Base-by-base conservation (phyloP, 1,139 yeast genomes). In the Sugiyamaella grinbergsii region DNA sequence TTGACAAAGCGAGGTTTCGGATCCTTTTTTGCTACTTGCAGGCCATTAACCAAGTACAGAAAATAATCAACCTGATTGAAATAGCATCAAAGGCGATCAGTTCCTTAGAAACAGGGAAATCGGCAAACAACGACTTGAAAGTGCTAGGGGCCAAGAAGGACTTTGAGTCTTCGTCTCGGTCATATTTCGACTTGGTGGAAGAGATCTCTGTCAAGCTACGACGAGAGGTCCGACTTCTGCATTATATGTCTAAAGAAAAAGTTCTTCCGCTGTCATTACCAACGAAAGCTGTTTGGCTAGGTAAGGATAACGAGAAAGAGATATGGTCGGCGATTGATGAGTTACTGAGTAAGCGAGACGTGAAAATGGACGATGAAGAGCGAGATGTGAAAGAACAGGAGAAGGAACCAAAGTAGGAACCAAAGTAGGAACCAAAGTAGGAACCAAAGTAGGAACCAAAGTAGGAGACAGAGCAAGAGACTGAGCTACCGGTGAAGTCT, bases 61-160 rank as follows among this genome's bases (percentile, higher is more conserved):
- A 67, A 54, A 68, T 75, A 24, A 68, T 74, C 37, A 56, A 69
- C 22, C 60, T 75, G 50, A 54, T 75, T 20, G 69, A 68, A 33
- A 64, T 66, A 24, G 77, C 76, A 1, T 68, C 77, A 1, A 64
- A 62, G 22, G 71, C 74, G 1, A 69, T 73, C 2, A 69, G 63
- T 34, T 65, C 74, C 23, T 55, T 75, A 44, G 66, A 67, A 42
- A 59, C 62, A 34, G 76, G 73, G 47, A 73, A 71, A 56, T 64
- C 62, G 42, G 64, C 64, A 39, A 57, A 54, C 33, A 37, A 57
- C 52, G 65, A 58, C 52, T 60, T 57, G 8, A 67, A 64, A 28
- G 40, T 58, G 50, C 63, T 57, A 49, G 60, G 56, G 6, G 66
- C 63, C 34, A 64, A 61, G 46, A 59, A 63, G 31, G 62, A 60